These are phyloP conservation scores for Elaeis guineensis DNA, from an alignment of 176 grass and related monocot genomes.

Conservation along the genomic window DNA sequence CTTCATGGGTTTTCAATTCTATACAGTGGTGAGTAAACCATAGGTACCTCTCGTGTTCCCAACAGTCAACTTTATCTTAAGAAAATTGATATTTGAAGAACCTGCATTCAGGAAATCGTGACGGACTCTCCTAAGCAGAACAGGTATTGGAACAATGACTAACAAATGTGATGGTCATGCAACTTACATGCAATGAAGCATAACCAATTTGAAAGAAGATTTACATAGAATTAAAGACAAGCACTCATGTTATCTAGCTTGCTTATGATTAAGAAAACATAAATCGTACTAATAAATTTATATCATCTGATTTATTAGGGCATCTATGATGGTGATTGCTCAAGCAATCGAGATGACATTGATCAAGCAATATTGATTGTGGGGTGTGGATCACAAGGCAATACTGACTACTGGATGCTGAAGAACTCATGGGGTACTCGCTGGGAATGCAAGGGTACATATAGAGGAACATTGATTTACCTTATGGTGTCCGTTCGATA, in stretches of 20 bases:
- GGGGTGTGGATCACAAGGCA: conserved; percentile 31
- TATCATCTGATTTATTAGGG: conserved; percentile 7
- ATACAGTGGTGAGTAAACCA: conserved; percentile 21
- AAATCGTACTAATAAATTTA: no score
- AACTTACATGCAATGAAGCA: no score
- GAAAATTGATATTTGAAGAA: no score
- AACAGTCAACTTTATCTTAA: background rate
- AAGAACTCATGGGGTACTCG: conserved; percentile 42
- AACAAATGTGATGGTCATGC: no score
- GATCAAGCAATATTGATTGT: conserved; percentile 35
- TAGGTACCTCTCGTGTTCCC: background rate
- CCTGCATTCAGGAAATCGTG: no score
- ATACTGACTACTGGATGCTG: conserved; percentile 35
- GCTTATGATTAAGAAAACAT: no score
- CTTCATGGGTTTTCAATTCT: conserved; percentile 32
- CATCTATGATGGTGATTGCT: conserved; percentile 38
- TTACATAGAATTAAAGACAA: no score
- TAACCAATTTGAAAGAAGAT: no score
- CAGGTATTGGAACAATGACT: no score
- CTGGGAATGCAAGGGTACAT: conserved; percentile 43
- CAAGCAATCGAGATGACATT: conserved; percentile 34
- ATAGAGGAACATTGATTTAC: conserved; percentile 17
- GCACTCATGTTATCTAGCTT: no score
- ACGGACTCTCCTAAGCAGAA: no score
- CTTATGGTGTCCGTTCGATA: conserved; percentile 33